A percentile compares a stretch with the other conserved stretches of the same genome.
Evolutionary conservation across 306 rosid genomes (phyloP).

Genomic region (Hylodesmum podocarpum): DNA sequence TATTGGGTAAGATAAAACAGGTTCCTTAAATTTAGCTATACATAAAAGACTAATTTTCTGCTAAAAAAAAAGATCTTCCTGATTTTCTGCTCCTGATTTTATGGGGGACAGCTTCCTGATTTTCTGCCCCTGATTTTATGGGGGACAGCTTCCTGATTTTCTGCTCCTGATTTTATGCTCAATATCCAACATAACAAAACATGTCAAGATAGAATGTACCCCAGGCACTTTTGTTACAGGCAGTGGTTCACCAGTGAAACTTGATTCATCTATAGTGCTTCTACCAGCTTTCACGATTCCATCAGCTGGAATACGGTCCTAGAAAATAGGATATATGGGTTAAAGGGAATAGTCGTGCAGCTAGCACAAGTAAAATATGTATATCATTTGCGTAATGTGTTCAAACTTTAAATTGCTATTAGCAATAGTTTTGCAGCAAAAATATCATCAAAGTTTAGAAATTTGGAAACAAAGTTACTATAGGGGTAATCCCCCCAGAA

Average conservation of each 20-base stretch:
- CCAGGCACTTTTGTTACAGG: conserved; percentile 92
- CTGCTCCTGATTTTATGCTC: no score
- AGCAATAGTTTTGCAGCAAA: conserved; percentile 31
- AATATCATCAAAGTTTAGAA: conserved; percentile 8
- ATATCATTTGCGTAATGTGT: neutral
- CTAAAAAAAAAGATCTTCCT: no score
- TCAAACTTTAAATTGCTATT: conserved; percentile 22
- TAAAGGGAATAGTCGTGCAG: conserved; percentile 1
- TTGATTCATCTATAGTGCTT: conserved; percentile 92
- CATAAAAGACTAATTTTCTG: no score
- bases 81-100: no score
- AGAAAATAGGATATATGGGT: conserved; percentile 30
- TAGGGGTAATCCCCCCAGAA: neutral
- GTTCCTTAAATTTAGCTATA: no score
- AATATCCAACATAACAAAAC: no score
- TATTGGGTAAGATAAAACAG: no score
- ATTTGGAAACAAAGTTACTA: conserved; percentile 13
- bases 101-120: no score
- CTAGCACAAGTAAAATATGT: conserved; percentile 14
- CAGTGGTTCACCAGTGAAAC: conserved; percentile 95
- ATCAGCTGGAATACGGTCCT: conserved; percentile 96
- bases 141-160: no score
- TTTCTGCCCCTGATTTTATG: no score
- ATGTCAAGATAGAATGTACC: conserved; percentile 58
- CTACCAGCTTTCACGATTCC: conserved; percentile 93